Evolutionary conservation across 2,329 filamentous ascomycete genomes (phyloP), one percentile per base, ranked within the genome.

Genomic region (Sclerotinia borealis): DNA sequence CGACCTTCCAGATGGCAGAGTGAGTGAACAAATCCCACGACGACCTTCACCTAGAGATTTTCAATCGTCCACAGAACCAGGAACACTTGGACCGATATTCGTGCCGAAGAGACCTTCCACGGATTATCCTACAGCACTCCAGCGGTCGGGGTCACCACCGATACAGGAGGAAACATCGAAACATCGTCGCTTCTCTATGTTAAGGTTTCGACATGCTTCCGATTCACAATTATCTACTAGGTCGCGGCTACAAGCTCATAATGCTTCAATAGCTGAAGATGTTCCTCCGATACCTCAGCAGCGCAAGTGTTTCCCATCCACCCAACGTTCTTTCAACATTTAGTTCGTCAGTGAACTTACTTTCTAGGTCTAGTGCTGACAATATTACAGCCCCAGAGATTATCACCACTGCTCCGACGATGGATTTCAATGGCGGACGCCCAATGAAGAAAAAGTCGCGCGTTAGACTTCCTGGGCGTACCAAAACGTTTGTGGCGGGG

Each of bases 151-250:
- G 10, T 71, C 72, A 55, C 83, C 83, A 31, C 79, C 81, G 17
- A 74, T 81, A 61, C 81, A 85, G 69, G 82, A 84, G 56, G 80
- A 85, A 71, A 79, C 77, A 37, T 77, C 77, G 39, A 86, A 82
- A 70, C 81, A 85, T 69, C 82, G 81, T 65, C 83, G 85, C 66
- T 88, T 88, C 73, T 87, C 84, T 19, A 80, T 96, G 76, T 80
- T 96, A 77, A 88, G 89, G 73, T 92, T 95, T 75, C 90, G 92
- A 72, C 93, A 96, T 83, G 93, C 92, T 66, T 97, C 93, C 10
- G 93, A 98, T 77, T 90, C 92, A 58, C 92, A 97, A 76, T 79
- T 98, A 66, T 92, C 91, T 13, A 80, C 86, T 36, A 85, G 86
- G 74, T 88, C 89, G 59, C 92, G 88, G 74, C 84, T 89, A 71